phyloP scores from a whole-genome alignment of 768 basidiomycete genomes.

The Xerocomus brunneocitrinus region DNA sequence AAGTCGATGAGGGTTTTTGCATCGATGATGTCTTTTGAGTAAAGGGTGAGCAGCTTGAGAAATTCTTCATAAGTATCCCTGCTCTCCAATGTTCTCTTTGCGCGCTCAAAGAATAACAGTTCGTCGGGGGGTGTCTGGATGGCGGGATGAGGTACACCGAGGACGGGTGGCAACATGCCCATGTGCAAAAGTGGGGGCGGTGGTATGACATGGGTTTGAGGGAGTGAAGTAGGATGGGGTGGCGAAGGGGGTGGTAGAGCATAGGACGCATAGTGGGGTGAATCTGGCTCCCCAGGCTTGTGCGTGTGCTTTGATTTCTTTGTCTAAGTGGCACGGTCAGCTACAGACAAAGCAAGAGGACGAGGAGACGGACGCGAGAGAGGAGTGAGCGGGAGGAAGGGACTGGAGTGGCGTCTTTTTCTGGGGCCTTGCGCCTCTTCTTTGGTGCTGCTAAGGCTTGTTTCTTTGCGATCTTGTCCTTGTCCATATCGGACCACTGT shows the following conservation, averaged over 20 bases:
- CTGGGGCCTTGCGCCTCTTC: slow-evolving; percentile 57
- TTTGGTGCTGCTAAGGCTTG: slow-evolving; percentile 38
- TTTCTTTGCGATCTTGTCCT: slow-evolving; percentile 43
- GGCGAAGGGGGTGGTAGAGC: slow-evolving; percentile 41
- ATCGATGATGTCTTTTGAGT: slow-evolving; percentile 89
- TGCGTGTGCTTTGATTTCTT: slow-evolving; percentile 65
- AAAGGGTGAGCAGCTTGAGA: slow-evolving; percentile 86
- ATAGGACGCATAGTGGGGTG: slow-evolving; percentile 40
- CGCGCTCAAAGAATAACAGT: slow-evolving; percentile 90
- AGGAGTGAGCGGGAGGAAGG: slow-evolving; percentile 47
- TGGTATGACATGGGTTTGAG: slow-evolving; percentile 27
- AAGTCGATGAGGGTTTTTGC: slow-evolving; percentile 75
- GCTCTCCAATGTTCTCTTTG: slow-evolving; percentile 73
- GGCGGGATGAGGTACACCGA: slow-evolving; percentile 26
- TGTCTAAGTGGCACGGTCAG: slow-evolving; percentile 32
- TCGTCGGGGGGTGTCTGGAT: slow-evolving; percentile 58
- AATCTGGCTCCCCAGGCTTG: slow-evolving; percentile 54
- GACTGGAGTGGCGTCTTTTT: slow-evolving; percentile 65
- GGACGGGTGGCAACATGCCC: slow-evolving; percentile 21
- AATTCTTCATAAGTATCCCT: slow-evolving; percentile 88
- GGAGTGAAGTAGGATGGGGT: slow-evolving; percentile 22
- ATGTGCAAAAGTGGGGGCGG: slow-evolving; percentile 26
- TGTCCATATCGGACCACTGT: slow-evolving; percentile 41
- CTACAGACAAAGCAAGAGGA: background rate
- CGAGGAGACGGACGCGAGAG: slow-evolving; percentile 40